Conservation (phyloP, 2,329 filamentous ascomycete species). For the Sarocladiaceae sp. region DNA sequence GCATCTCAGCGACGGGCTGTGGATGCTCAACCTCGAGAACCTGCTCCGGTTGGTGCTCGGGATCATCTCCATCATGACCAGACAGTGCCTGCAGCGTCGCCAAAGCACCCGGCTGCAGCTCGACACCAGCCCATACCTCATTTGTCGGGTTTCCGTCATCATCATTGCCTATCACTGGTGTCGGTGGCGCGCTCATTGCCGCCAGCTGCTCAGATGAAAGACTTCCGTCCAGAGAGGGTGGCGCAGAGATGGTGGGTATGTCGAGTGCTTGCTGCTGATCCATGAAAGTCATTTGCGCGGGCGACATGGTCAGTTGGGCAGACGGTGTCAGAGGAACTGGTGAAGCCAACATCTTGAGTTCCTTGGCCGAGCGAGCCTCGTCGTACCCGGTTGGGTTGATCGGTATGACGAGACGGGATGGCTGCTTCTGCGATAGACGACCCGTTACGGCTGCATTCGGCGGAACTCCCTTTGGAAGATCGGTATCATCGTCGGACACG, state of each 20-base stretch:
- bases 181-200: constrained; percentile 74
- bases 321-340: constrained; percentile 60
- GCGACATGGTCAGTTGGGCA: constrained; percentile 67
- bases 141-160: constrained; percentile 46
- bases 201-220: constrained; percentile 83
- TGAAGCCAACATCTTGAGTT: constrained; percentile 38
- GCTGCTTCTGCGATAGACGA: constrained; percentile 26
- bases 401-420: constrained; percentile 47
- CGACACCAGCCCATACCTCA: constrained; percentile 64
- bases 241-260: constrained; percentile 69
- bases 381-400: constrained; percentile 20
- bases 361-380: constrained; percentile 39
- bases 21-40: constrained; percentile 36
- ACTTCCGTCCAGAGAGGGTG: constrained; percentile 86
- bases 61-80: constrained; percentile 57
- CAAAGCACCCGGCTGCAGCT: constrained; percentile 73
- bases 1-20: constrained; percentile 33
- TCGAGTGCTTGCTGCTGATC: constrained; percentile 53
- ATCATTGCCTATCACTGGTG: constrained; percentile 61
- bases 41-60: constrained; percentile 44
- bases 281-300: constrained; percentile 67
- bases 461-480: constrained; percentile 17
- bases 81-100: constrained; percentile 73
- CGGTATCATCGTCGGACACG: constrained; percentile 70
- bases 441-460: constrained; percentile 9